Evolutionary conservation across 805 yeast genomes (phyloP).

Genomic region (Metschnikowia anglica): DNA sequence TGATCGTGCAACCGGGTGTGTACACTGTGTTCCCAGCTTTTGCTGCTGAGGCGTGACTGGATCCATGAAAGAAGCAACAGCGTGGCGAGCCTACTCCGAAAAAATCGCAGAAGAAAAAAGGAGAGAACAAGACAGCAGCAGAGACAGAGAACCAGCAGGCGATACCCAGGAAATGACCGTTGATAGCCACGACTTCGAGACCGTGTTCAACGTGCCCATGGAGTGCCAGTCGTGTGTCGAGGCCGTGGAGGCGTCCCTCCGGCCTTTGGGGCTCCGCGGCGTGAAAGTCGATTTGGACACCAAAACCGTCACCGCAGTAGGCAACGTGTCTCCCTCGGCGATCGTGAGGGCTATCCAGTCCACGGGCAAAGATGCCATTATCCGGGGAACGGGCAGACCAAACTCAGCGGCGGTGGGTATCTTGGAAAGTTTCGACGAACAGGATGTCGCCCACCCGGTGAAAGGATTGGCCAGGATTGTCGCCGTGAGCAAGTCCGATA

Average conservation of each 20-base stretch:
- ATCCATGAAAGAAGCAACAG: too few relatives aligned
- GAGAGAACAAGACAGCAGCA: too few relatives aligned
- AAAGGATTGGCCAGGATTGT: slow-evolving; percentile 88
- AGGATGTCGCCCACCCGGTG: slow-evolving; percentile 55
- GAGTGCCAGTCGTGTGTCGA: slow-evolving; percentile 73
- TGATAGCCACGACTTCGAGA: slow-evolving; percentile 38
- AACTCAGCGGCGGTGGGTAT: slow-evolving; percentile 91
- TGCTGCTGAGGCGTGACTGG: too few relatives aligned
- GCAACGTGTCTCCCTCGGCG: slow-evolving; percentile 72
- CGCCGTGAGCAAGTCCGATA: slow-evolving; percentile 52
- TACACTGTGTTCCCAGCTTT: too few relatives aligned
- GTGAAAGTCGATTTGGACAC: slow-evolving; percentile 56
- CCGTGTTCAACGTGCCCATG: slow-evolving; percentile 84
- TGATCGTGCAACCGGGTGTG: too few relatives aligned
- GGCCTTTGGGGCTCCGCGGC: slow-evolving; percentile 49
- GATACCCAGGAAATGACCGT: slow-evolving; percentile 2
- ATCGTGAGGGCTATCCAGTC: slow-evolving; percentile 66
- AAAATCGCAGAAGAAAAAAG: too few relatives aligned
- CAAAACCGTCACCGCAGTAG: slow-evolving; percentile 66
- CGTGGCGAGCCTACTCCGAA: too few relatives aligned
- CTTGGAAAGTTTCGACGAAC: slow-evolving; percentile 64
- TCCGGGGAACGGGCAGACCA: slow-evolving; percentile 85
- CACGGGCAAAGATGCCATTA: slow-evolving; percentile 85
- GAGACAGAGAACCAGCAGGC: too few relatives aligned
- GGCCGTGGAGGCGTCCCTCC: slow-evolving; percentile 55